Evolutionary conservation across 1,284 basidiomycete genomes (phyloP), one percentile per base, ranked within the genome.

Genomic region (Veloboletus limbatus): DNA sequence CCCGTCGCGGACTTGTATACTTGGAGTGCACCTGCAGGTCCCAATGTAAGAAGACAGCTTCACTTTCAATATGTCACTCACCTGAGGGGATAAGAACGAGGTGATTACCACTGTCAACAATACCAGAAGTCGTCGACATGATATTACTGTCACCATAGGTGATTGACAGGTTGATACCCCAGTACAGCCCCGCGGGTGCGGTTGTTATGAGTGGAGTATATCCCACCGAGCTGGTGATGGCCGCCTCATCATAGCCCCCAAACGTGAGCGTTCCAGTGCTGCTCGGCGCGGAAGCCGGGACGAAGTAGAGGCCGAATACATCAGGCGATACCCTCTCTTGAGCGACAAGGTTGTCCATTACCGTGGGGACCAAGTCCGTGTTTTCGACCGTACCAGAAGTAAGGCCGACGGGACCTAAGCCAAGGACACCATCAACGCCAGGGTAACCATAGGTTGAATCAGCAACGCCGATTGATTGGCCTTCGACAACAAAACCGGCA

Each of bases 391-490:
- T 71, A 46, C 69, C 70, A 16, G 45, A 2, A 4, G 79, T 80
- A 43, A 83, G 67, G 56, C 71, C 72, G 13, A 69, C 67, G n/a
- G 81, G 81, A 14, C 77, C 78, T 24, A 79, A 68, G 54, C 80
- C 80, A 25, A 81, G 68, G 51, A 82, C 79, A n/a, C 81, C 79
- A 51, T 81, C 79, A 27, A 76, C 62, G 13, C 52, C 66, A 8
- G 43, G 21, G 54, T 81, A 74, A 14, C 77, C 75, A 10, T 53
- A 48, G 1, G 73, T 60, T 3, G 39, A 57, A 13, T 54, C 60
- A 2, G 78, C 76, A 20, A 79, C 77, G 22, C 78, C 79, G 35
- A 82, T 76, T 34, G 69, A 72, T 58, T 82, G 80, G 11, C 68
- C 51, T 18, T 58, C 30, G 54, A 81, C 76, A 22, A 75, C 69